phyloP scores from a whole-genome alignment of 305 asterid genomes.

The Stenogyne calaminthoides region DNA sequence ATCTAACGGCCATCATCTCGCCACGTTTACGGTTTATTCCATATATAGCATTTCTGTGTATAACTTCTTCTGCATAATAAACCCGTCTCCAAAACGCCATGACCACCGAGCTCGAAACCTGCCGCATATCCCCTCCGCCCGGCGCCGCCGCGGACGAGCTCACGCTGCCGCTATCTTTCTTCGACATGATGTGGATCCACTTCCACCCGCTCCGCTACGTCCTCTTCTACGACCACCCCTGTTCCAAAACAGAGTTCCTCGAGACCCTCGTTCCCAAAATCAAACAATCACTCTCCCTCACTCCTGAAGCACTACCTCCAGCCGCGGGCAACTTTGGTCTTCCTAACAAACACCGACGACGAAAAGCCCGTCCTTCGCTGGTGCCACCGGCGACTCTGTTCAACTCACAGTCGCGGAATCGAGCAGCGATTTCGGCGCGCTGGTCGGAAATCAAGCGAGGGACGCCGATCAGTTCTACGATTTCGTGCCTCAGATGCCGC shows the following conservation, averaged over 20 bases:
- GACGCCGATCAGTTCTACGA: conserved; percentile 31
- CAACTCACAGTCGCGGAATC: conserved; percentile 31
- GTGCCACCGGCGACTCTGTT: conserved; percentile 30
- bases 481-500: conserved; percentile 25
- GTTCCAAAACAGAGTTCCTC: conserved; percentile 2
- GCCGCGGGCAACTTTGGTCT: too few relatives aligned
- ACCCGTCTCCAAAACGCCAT: neutral
- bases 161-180: conserved; percentile 19
- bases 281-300: conserved; percentile 31
- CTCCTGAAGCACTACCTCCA: conserved; percentile 32
- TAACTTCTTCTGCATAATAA: neutral
- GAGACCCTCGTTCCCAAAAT: conserved; percentile 22
- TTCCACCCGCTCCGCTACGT: conserved; percentile 27
- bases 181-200: conserved; percentile 21
- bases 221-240: conserved; percentile 27
- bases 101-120: conserved; percentile 22
- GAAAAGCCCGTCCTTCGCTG: conserved; percentile 23
- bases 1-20: too few relatives aligned
- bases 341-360: neutral
- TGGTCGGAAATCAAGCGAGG: conserved; percentile 23
- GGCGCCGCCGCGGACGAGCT: conserved; percentile 3
- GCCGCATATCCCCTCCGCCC: conserved; percentile 7
- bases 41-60: too few relatives aligned
- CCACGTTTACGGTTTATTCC: too few relatives aligned
- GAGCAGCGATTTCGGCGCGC: conserved; percentile 23